phyloP scores from a whole-genome alignment of 2,329 filamentous ascomycete genomes.

The Pleomassaria siparia region DNA sequence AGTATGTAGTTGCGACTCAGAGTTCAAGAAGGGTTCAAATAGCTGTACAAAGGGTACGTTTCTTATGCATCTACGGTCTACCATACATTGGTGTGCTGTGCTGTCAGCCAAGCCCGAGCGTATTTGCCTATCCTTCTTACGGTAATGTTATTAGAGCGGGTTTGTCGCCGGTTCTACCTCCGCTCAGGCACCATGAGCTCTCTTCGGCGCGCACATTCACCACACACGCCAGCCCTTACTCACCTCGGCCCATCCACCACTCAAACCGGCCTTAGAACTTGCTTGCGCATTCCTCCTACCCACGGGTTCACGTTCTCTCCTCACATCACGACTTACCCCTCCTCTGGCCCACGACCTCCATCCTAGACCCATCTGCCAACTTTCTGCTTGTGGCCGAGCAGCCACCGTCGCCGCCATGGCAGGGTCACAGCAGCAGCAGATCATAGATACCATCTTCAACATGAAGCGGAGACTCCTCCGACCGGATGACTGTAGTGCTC shows the following conservation, averaged over 20 bases:
- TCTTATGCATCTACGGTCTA: too few relatives aligned
- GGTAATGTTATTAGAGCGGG: not conserved
- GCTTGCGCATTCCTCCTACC: not conserved
- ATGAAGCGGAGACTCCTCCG: constrained; percentile 42
- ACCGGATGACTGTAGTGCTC: constrained; percentile 35
- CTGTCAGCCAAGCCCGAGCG: too few relatives aligned
- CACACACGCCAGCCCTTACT: not conserved
- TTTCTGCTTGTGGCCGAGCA: constrained; percentile 3
- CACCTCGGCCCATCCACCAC: not conserved
- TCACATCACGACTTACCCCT: not conserved
- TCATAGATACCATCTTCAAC: constrained; percentile 43
- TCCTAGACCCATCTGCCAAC: constrained; percentile 10
- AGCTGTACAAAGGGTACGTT: too few relatives aligned
- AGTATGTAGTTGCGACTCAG: too few relatives aligned
- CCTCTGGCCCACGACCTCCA: not conserved
- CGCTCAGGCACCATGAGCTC: not conserved
- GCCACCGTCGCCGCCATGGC: constrained; percentile 33
- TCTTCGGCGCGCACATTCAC: constrained; percentile 1
- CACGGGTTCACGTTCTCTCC: not conserved
- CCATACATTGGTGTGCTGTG: too few relatives aligned
- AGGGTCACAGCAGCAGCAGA: constrained; percentile 42
- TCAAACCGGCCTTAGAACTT: not conserved
- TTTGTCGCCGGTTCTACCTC: not conserved
- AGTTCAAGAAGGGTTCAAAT: too few relatives aligned
- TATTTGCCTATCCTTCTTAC: not conserved